Percentiles rank a stretch among this genome's conserved stretches.
Conservation (phyloP, 1,139 yeast genomes). For the Candida sojae region DNA sequence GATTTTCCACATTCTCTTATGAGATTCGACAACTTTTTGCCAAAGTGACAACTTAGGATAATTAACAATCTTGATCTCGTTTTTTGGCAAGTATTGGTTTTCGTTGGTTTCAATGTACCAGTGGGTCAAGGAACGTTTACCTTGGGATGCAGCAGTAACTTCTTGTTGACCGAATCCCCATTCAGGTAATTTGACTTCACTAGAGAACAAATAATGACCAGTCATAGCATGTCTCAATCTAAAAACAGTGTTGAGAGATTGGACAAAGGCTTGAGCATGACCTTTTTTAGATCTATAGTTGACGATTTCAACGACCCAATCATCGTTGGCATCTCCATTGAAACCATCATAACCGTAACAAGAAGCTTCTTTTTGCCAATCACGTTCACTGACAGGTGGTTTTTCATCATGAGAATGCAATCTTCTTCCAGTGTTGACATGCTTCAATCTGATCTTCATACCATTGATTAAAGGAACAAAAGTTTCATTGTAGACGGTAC, state of each 20-base stretch:
- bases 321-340: conserved; percentile 94
- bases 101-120: conserved; percentile 89
- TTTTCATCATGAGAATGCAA: conserved; percentile 95
- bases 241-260: conserved; percentile 82
- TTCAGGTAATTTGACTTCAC: conserved; percentile 80
- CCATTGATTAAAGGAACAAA: conserved; percentile 74
- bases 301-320: conserved; percentile 87
- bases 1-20: conserved; percentile 87
- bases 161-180: conserved; percentile 99
- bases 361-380: conserved; percentile 95
- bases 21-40: conserved; percentile 75
- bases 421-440: conserved; percentile 69
- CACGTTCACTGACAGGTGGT: conserved; percentile 89
- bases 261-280: conserved; percentile 61
- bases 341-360: conserved; percentile 92
- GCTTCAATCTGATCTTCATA: conserved; percentile 76
- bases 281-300: conserved; percentile 56
- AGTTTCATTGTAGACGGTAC: conserved; percentile 49
- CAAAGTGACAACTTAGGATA: conserved; percentile 67
- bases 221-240: conserved; percentile 87
- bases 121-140: conserved; percentile 68
- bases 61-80: conserved; percentile 38
- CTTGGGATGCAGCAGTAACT: conserved; percentile 88
- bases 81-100: conserved; percentile 33
- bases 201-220: conserved; percentile 88